phyloP scores from a whole-genome alignment of 371 early-diverging fungal species.

The Mucor irregularis region DNA sequence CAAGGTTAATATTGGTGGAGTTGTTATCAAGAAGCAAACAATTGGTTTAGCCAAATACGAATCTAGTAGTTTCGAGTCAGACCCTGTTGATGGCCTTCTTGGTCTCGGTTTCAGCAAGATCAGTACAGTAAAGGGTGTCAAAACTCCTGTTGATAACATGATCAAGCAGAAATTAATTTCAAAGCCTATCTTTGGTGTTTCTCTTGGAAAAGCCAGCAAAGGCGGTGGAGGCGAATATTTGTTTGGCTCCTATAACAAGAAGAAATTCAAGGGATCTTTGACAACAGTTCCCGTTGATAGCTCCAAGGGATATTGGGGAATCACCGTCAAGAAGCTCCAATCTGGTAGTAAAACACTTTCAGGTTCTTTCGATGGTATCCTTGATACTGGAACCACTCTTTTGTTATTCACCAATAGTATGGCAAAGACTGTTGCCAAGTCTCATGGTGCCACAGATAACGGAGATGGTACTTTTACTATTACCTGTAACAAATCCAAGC shows the following conservation, averaged over 20 bases:
- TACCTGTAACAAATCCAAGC: conserved; percentile 18
- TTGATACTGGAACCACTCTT: conserved; percentile 69
- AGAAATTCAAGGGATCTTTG: conserved; percentile 48
- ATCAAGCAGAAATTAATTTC: conserved; percentile 40
- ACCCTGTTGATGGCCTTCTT: conserved; percentile 29
- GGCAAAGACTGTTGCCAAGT: conserved; percentile 26
- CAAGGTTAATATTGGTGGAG: conserved; percentile 27
- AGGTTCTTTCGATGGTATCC: conserved; percentile 38
- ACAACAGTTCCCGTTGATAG: conserved; percentile 50
- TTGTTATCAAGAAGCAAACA: conserved; percentile 25
- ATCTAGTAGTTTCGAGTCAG: conserved; percentile 11
- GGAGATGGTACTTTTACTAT: conserved; percentile 33
- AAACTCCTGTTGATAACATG: conserved; percentile 44
- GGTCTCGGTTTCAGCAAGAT: conserved; percentile 53
- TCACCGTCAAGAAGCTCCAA: conserved; percentile 37
- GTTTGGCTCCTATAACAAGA: conserved; percentile 51
- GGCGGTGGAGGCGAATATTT: conserved; percentile 47
- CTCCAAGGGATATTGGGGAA: conserved; percentile 48
- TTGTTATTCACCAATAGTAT: conserved; percentile 50
- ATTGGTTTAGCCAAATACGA: conserved; percentile 26
- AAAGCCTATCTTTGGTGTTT: conserved; percentile 38
- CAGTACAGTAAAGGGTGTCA: conserved; percentile 36
- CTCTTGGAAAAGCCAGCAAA: conserved; percentile 32
- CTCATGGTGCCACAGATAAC: conserved; percentile 25
- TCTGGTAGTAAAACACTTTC: conserved; percentile 6